Evolutionary conservation across 768 basidiomycete genomes (phyloP).

Genomic region (Mycena sanguinolenta): DNA sequence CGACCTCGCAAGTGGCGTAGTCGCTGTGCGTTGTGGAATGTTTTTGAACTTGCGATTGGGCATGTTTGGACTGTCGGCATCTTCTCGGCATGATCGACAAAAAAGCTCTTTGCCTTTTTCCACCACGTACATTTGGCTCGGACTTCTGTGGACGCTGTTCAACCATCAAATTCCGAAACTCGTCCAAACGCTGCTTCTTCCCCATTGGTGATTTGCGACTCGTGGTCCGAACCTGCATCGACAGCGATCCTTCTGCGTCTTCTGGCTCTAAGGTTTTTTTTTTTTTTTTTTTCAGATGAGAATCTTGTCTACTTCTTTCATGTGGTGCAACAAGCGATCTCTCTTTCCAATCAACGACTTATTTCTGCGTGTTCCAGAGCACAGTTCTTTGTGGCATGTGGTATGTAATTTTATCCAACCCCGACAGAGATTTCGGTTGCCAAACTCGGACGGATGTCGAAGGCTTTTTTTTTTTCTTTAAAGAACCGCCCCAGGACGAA

Average conservation of each 20-base stretch:
- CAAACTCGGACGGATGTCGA: slow-evolving; percentile 3
- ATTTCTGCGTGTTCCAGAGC: neutral
- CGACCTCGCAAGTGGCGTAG: no score
- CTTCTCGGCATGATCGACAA: neutral
- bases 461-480: neutral
- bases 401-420: slow-evolving; percentile 14
- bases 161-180: slow-evolving; percentile 4
- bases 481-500: neutral
- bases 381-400: slow-evolving; percentile 12
- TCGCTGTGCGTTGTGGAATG: no score
- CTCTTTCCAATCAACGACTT: neutral
- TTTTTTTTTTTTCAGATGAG: neutral
- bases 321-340: neutral
- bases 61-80: slow-evolving; percentile 15
- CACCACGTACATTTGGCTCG: slow-evolving; percentile 17
- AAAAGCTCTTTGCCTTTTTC: neutral
- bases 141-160: slow-evolving; percentile 29
- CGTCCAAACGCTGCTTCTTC: neutral
- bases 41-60: slow-evolving; percentile 1
- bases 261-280: neutral
- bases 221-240: slow-evolving; percentile 12
- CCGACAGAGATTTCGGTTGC: slow-evolving; percentile 18
- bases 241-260: no score
- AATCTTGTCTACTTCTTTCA: neutral
- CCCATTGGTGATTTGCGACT: slow-evolving; percentile 19